Evolutionary conservation across 768 basidiomycete species (phyloP).

Genomic region (Russula lepida): DNA sequence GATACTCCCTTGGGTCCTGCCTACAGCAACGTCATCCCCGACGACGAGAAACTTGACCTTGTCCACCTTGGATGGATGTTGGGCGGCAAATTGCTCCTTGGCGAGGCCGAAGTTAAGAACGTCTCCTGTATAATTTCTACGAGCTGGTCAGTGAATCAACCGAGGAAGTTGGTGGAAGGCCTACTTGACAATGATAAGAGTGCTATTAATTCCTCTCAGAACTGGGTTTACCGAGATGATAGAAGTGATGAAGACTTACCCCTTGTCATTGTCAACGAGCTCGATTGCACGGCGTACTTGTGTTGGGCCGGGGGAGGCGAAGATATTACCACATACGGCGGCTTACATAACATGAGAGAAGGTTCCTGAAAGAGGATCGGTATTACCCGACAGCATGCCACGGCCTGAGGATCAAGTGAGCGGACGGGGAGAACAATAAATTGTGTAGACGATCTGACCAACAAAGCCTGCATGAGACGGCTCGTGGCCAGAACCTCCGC

Average conservation of each 20-base stretch:
- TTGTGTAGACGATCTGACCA: slow-evolving; percentile 37
- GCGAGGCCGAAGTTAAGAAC: slow-evolving; percentile 88
- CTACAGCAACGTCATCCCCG: slow-evolving; percentile 87
- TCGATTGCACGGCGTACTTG: slow-evolving; percentile 81
- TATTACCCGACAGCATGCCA: slow-evolving; percentile 67
- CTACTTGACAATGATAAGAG: slow-evolving; percentile 78
- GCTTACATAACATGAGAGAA: slow-evolving; percentile 30
- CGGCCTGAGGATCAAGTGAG: slow-evolving; percentile 39
- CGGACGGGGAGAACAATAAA: background rate
- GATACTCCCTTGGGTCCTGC: slow-evolving; percentile 67
- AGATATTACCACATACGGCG: slow-evolving; percentile 83
- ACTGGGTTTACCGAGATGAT: background rate
- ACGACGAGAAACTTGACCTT: slow-evolving; percentile 71
- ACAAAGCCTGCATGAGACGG: slow-evolving; percentile 87
- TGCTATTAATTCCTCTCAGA: slow-evolving; percentile 34
- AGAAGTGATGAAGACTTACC: slow-evolving; percentile 35
- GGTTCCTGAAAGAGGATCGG: background rate
- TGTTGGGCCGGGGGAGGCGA: slow-evolving; percentile 81
- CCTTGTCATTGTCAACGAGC: slow-evolving; percentile 60
- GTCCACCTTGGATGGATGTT: slow-evolving; percentile 57
- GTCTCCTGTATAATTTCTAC: slow-evolving; percentile 87
- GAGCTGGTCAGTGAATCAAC: background rate
- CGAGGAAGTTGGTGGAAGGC: background rate
- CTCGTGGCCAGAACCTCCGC: slow-evolving; percentile 86
- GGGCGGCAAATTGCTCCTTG: slow-evolving; percentile 71